Conservation (phyloP, 768 basidiomycete species). For the Paxillus involutus region DNA sequence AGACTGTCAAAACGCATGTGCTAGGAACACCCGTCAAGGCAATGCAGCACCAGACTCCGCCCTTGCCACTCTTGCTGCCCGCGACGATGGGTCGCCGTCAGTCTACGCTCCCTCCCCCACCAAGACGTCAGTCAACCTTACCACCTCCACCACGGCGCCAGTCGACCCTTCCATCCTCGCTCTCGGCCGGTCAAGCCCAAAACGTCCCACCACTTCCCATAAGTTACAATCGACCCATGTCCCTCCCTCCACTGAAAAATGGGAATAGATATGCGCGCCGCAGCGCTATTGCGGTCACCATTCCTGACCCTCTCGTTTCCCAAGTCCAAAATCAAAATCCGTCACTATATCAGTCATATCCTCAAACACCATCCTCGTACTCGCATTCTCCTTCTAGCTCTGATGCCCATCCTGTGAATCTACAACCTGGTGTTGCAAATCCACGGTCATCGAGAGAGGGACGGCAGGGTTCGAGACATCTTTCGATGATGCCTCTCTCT, state of each 20-base stretch:
- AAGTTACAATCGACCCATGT: conserved; percentile 15
- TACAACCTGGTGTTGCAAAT: neutral
- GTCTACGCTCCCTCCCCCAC: conserved; percentile 1
- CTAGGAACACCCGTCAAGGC: neutral
- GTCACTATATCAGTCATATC: neutral
- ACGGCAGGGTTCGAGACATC: conserved; percentile 11
- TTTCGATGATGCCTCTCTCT: conserved; percentile 17
- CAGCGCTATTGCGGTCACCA: conserved; percentile 2
- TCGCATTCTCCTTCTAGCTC: conserved; percentile 1
- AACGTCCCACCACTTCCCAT: neutral
- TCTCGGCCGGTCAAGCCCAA: neutral
- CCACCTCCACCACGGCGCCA: conserved; percentile 2
- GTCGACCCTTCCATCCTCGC: conserved; percentile 1
- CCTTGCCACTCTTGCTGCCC: conserved; percentile 10
- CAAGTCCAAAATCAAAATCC: neutral
- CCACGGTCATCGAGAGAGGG: neutral
- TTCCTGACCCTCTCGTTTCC: neutral
- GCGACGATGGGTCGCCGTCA: conserved; percentile 4
- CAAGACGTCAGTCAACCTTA: neutral
- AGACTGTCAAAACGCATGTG: neutral
- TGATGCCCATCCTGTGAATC: neutral
- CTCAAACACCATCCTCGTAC: conserved; percentile 10
- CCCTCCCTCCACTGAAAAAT: conserved; percentile 23
- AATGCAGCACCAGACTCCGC: neutral
- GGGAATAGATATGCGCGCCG: neutral